A percentile compares a stretch with the other conserved stretches of the same genome.
These are phyloP conservation scores for Syzygium syzygioides DNA, from an alignment of 441 rosid genomes.

Conservation along the genomic window DNA sequence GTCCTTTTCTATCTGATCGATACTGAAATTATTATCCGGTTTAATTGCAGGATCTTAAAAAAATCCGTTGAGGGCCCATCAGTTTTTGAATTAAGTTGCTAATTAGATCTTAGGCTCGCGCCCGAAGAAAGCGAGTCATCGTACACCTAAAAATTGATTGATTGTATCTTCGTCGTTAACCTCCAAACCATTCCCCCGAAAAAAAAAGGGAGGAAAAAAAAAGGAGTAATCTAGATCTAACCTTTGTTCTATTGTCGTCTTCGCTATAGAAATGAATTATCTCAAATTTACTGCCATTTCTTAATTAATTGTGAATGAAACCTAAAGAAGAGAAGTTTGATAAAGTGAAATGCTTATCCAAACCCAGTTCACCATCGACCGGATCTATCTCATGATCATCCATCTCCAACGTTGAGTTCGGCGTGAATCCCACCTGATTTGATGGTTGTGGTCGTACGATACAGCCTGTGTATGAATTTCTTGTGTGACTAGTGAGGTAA, in stretches of 20 bases:
- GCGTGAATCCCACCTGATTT: background rate
- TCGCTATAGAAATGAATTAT: background rate
- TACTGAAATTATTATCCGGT: background rate
- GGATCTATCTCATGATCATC: background rate
- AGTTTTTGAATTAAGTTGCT: background rate
- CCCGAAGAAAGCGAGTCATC: too few relatives aligned
- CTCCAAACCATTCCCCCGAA: background rate
- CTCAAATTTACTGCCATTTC: background rate
- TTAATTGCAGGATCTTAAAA: background rate
- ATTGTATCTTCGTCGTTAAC: background rate
- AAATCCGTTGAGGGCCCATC: background rate
- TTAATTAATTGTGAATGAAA: background rate
- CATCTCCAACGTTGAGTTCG: background rate
- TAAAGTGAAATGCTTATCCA: background rate
- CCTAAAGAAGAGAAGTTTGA: background rate
- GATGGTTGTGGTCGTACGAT: background rate
- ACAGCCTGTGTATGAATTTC: background rate
- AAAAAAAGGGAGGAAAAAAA: background rate
- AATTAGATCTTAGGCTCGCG: background rate
- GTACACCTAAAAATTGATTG: background rate
- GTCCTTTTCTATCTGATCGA: background rate
- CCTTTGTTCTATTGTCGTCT: background rate
- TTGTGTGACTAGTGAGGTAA: background rate
- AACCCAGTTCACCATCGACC: background rate
- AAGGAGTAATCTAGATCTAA: background rate